Evolutionary conservation across 192 early-diverging fungal genomes (phyloP), one percentile per base, ranked within the genome.

Genomic region (Backusella morwellensis): DNA sequence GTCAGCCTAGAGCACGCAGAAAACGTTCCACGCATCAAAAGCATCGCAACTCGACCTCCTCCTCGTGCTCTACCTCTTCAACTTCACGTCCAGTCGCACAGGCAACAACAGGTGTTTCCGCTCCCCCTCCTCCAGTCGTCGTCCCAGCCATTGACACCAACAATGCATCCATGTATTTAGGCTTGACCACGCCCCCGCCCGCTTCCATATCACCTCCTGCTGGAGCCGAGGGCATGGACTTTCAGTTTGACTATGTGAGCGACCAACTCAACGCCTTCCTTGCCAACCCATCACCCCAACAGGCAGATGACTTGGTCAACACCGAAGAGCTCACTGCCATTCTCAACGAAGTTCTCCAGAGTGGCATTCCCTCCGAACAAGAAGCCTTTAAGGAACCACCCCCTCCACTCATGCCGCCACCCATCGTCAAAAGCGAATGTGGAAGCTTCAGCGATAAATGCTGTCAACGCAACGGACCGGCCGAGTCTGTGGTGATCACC

Each of bases 241-340:
- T 72, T 14, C 70, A 72, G 26, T 72, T 72, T 72, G 70, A 72
- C 17, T 72, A 72, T 50, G 40, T 72, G 15, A 50, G n/a, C 14
- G 70, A 72, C 7, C 42, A 72, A 72, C 40, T 72, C 26, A 29
- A 44, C 1, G 29, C 42, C 2, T 63, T 63, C 29, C 44, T 72
- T 44, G 26, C 70, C 12, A 47, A 23, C 17, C 21, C 56, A 26
- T 6, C 32, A 23, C 5, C n/a, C 6, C 14, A 36, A n/a, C 35
- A 69, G 41, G 7, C n/a, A 0, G 40, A 72, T 6, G 42, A 74
- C 66, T 41, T 74, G 52, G 54, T 56, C 23, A 66, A 74, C 40
- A 41, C 77, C 0, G 77, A 72, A 9, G 77, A 78, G n/a, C n/a
- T 78, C 29, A 73, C 72, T 17, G 72, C 72, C 26, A 73, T 78